Conservation (phyloP, 306 rosid species). For the Vicia faba region DNA sequence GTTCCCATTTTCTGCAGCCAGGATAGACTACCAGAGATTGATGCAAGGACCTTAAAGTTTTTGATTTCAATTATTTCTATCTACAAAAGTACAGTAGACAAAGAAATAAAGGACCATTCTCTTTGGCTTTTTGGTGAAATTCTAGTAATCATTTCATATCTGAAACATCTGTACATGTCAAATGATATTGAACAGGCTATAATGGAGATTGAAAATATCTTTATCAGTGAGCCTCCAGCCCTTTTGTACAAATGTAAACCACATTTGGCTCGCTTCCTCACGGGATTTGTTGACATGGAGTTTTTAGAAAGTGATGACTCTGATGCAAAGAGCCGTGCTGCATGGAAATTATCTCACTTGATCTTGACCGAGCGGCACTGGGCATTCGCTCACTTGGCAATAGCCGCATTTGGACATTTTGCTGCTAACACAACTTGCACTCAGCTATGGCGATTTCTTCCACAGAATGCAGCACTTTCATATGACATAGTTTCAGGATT, state of each 20-base stretch:
- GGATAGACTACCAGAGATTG: conserved; percentile 52
- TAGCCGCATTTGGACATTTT: conserved; percentile 75
- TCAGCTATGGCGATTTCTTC: conserved; percentile 85
- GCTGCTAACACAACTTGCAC: conserved; percentile 61
- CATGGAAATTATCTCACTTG: conserved; percentile 69
- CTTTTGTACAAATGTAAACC: conserved; percentile 72
- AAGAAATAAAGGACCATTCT: conserved; percentile 53
- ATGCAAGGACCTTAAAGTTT: conserved; percentile 66
- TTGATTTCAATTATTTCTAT: conserved; percentile 51
- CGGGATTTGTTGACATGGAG: conserved; percentile 65
- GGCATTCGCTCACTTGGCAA: conserved; percentile 77
- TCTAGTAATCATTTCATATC: conserved; percentile 59
- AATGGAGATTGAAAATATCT: conserved; percentile 61
- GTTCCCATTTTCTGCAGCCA: conserved; percentile 51
- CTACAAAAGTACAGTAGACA: conserved; percentile 56
- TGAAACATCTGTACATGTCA: conserved; percentile 56
- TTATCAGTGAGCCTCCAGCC: conserved; percentile 63
- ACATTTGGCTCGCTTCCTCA: conserved; percentile 72
- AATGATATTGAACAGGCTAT: conserved; percentile 69
- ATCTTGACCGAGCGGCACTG: conserved; percentile 79
- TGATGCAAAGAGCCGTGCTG: conserved; percentile 59
- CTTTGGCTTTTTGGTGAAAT: conserved; percentile 72
- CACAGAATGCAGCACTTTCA: conserved; percentile 78
- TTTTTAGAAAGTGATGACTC: conserved; percentile 55
- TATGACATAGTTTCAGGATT: conserved; percentile 62